A percentile compares a stretch with the other conserved stretches of the same genome.
These are phyloP conservation scores for Pseudocercospora pini-densiflorae DNA, from an alignment of 2,329 filamentous ascomycete species.

Conservation along the genomic window DNA sequence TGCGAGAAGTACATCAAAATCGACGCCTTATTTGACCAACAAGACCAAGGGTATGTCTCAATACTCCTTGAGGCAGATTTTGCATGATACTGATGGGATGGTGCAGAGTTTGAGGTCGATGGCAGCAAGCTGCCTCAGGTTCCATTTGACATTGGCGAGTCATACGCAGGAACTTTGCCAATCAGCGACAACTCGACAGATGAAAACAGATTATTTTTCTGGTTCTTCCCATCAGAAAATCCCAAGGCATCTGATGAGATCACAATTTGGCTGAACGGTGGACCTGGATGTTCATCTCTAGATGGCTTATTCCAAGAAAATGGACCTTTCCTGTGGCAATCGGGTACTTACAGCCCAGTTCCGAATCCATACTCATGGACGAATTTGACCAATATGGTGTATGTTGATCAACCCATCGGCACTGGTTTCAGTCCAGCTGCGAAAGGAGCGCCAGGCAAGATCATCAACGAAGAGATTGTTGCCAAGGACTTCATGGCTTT, in stretches of 20 bases:
- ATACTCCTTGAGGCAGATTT: no score
- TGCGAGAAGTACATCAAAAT: neutral
- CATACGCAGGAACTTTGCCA: conserved; percentile 38
- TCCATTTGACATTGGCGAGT: conserved; percentile 41
- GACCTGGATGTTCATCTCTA: conserved; percentile 32
- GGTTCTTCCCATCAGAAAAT: conserved; percentile 55
- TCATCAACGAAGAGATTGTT: conserved; percentile 47
- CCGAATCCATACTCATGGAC: conserved; percentile 54
- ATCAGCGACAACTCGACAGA: conserved; percentile 44
- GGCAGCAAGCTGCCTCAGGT: conserved; percentile 38
- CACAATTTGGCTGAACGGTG: conserved; percentile 36
- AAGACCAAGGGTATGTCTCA: conserved; percentile 8
- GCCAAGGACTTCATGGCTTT: conserved; percentile 49
- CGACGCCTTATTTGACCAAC: conserved; percentile 7
- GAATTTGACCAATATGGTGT: conserved; percentile 77
- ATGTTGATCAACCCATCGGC: conserved; percentile 58
- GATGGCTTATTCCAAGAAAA: conserved; percentile 30
- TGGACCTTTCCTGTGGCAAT: conserved; percentile 49
- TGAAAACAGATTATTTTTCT: conserved; percentile 50
- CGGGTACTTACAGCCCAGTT: conserved; percentile 45
- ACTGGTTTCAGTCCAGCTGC: conserved; percentile 45
- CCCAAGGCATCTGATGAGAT: conserved; percentile 48
- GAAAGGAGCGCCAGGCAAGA: conserved; percentile 50
- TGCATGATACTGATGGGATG: neutral
- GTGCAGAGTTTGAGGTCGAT: conserved; percentile 25